Percentiles rank a stretch among this genome's conserved stretches.
Conservation (phyloP, 306 rosid genomes). For the Quercus parvula region DNA sequence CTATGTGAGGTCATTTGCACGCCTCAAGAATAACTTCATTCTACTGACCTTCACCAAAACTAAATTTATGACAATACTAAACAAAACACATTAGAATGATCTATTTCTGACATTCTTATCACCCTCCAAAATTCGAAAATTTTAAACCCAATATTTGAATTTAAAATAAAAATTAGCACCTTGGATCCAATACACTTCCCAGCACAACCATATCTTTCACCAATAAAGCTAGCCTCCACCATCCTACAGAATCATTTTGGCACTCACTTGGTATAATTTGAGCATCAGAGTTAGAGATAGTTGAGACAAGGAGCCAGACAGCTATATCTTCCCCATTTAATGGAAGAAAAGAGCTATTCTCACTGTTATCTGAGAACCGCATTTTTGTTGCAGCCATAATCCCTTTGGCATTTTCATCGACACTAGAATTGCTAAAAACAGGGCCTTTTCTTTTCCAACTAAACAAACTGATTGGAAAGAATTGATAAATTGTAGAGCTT, state of each 20-base stretch:
- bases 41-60: neutral
- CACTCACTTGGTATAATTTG: conserved; percentile 27
- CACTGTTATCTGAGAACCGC: conserved; percentile 38
- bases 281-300: conserved; percentile 39
- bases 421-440: conserved; percentile 31
- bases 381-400: conserved; percentile 49
- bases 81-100: neutral
- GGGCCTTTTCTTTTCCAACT: conserved; percentile 37
- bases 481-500: conserved; percentile 48
- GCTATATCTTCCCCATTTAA: conserved; percentile 50
- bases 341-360: conserved; percentile 25
- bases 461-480: conserved; percentile 63
- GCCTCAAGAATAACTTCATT: neutral
- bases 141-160: neutral
- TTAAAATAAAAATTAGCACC: conserved; percentile 41
- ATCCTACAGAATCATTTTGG: conserved; percentile 37
- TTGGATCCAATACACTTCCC: conserved; percentile 67
- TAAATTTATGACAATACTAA: neutral
- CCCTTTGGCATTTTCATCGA: conserved; percentile 41
- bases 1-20: neutral
- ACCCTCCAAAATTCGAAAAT: neutral
- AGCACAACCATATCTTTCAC: conserved; percentile 49
- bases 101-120: neutral
- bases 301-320: conserved; percentile 71
- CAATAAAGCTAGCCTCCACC: conserved; percentile 76